These are phyloP conservation scores for Russula emetica DNA, from an alignment of 768 basidiomycete genomes.

Conservation along the genomic window DNA sequence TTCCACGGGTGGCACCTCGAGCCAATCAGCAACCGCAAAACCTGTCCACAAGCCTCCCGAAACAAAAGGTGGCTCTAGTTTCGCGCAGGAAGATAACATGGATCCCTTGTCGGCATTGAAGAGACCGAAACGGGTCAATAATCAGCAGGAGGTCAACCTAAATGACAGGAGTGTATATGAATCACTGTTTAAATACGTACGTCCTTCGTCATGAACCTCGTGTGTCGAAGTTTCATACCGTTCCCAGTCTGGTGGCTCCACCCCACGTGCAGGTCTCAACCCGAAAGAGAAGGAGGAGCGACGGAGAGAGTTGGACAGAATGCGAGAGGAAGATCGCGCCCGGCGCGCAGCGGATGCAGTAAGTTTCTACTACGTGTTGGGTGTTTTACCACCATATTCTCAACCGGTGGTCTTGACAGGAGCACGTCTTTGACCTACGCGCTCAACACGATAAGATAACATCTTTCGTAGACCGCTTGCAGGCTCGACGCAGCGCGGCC, in stretches of 20 bases:
- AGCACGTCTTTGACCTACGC: slow-evolving; percentile 30
- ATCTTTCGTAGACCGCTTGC: slow-evolving; percentile 28
- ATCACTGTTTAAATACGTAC: slow-evolving; percentile 29
- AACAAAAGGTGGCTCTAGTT: slow-evolving; percentile 5
- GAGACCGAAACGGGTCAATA: slow-evolving; percentile 25
- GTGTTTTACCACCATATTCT: neutral
- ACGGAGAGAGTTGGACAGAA: slow-evolving; percentile 30
- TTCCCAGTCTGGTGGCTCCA: slow-evolving; percentile 24
- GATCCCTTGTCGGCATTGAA: slow-evolving; percentile 24
- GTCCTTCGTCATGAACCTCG: slow-evolving; percentile 12
- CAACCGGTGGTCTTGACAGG: slow-evolving; percentile 19
- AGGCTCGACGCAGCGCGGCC: slow-evolving; percentile 25
- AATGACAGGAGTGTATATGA: slow-evolving; percentile 28
- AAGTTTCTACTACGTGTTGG: neutral
- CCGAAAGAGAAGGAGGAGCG: slow-evolving; percentile 31
- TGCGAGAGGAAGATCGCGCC: slow-evolving; percentile 33
- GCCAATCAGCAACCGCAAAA: slow-evolving; percentile 10
- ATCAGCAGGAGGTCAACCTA: slow-evolving; percentile 28
- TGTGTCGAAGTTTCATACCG: neutral
- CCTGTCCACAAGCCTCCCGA: slow-evolving; percentile 5
- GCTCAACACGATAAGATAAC: slow-evolving; percentile 31
- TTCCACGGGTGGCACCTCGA: slow-evolving; percentile 6
- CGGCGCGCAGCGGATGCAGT: slow-evolving; percentile 29
- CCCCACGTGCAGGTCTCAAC: slow-evolving; percentile 30
- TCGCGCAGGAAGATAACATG: slow-evolving; percentile 6